A percentile compares a stretch with the other conserved stretches of the same genome.
These are phyloP conservation scores for Tuber melanosporum DNA, from an alignment of 495 filamentous ascomycete genomes.

Conservation along the genomic window DNA sequence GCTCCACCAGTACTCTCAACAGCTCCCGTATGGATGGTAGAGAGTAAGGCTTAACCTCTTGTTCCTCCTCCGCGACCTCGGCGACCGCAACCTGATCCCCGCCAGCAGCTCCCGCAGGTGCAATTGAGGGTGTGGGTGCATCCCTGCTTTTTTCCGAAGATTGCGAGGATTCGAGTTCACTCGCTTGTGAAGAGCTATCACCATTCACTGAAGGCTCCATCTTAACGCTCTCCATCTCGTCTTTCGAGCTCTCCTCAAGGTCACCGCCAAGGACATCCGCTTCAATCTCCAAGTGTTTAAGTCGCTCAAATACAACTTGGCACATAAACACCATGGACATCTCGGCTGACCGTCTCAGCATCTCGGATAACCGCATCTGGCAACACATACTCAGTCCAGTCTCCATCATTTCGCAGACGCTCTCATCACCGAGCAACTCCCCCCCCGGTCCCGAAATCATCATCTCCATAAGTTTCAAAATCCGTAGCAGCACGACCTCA, in stretches of 20 bases:
- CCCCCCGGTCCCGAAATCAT: conserved; percentile 92
- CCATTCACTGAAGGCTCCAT: conserved; percentile 87
- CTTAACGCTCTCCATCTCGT: conserved; percentile 66
- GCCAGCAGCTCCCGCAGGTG: conserved; percentile 32
- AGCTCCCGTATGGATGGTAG: conserved; percentile 89
- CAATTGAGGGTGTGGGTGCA: conserved; percentile 29
- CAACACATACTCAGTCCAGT: conserved; percentile 96
- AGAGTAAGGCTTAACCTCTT: conserved; percentile 74
- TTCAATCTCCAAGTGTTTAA: conserved; percentile 77
- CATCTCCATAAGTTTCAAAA: conserved; percentile 94
- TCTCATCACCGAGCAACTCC: conserved; percentile 86
- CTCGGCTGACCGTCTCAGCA: conserved; percentile 83
- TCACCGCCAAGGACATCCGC: conserved; percentile 49
- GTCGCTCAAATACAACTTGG: conserved; percentile 87
- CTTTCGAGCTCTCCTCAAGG: conserved; percentile 56
- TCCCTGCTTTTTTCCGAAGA: conserved; percentile 38
- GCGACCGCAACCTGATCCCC: conserved; percentile 25
- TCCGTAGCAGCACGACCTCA: conserved; percentile 87
- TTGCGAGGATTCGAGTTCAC: conserved; percentile 47
- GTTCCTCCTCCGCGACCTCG: conserved; percentile 43
- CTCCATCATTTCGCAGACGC: conserved; percentile 99
- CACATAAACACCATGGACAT: conserved; percentile 98
- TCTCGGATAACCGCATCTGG: conserved; percentile 81
- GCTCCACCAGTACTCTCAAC: conserved; percentile 88
- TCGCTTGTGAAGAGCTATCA: conserved; percentile 45